phyloP scores from a whole-genome alignment of 352 stramenopile species.

The Lagenidium sp. region DNA sequence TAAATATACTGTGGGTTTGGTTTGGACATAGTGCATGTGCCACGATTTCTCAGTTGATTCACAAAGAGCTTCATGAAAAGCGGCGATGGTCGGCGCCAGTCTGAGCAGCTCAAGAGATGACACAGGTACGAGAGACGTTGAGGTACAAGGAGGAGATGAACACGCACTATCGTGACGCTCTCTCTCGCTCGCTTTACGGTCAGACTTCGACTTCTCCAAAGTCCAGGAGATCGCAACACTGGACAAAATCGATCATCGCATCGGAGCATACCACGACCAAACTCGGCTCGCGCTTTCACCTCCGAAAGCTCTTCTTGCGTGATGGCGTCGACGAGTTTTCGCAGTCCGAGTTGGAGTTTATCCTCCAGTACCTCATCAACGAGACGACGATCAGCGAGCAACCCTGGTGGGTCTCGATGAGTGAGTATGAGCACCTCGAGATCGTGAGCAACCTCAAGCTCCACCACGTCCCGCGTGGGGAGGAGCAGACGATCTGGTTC shows the following conservation, averaged over 20 bases:
- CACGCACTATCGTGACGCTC: no score
- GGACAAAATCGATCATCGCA: constrained; percentile 13
- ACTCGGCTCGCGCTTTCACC: constrained; percentile 14
- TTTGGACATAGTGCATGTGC: no score
- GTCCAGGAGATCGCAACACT: no score
- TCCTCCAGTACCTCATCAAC: constrained; percentile 14
- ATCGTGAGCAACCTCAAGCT: constrained; percentile 14
- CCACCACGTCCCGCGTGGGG: constrained; percentile 8
- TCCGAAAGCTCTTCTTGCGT: constrained; percentile 18
- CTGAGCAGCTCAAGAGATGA: no score
- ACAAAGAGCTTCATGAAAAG: no score
- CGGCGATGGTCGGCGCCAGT: no score
- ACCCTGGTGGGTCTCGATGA: constrained; percentile 16
- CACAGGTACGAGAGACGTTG: no score
- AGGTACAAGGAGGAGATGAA: no score
- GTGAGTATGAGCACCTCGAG: constrained; percentile 15
- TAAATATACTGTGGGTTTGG: no score
- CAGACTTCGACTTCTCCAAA: no score
- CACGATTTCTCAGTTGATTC: neutral
- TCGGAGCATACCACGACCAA: constrained; percentile 12
- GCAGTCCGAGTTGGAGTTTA: constrained; percentile 18
- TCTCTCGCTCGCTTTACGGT: no score
- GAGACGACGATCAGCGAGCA: constrained; percentile 19
- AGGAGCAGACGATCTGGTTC: constrained; percentile 16
- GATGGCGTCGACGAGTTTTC: constrained; percentile 13